Conservation (phyloP, 345 rosid species). For the Salix brachista region DNA sequence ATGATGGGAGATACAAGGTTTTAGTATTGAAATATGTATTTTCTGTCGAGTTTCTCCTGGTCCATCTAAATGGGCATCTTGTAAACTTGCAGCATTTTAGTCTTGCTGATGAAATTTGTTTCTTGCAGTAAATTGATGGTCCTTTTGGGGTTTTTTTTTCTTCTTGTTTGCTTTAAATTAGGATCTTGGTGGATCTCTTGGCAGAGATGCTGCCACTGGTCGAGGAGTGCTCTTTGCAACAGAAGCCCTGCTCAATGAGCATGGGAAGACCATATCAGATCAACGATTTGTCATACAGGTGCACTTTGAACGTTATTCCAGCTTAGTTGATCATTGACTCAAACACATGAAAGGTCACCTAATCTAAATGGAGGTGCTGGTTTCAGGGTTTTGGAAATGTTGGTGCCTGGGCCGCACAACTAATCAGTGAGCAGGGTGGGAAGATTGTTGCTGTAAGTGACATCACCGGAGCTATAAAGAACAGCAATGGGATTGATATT, state of each 20-base stretch:
- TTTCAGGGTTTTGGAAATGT: constrained; percentile 93
- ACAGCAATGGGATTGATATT: constrained; percentile 67
- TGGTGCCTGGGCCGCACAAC: constrained; percentile 92
- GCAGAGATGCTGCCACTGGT: constrained; percentile 97
- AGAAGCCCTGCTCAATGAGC: constrained; percentile 86
- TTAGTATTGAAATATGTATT: neutral
- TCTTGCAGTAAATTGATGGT: neutral
- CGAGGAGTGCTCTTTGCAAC: constrained; percentile 90
- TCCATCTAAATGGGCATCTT: neutral
- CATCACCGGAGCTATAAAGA: constrained; percentile 81
- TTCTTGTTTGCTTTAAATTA: constrained; percentile 12
- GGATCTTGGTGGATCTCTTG: constrained; percentile 98
- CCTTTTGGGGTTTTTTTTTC: neutral
- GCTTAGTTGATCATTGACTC: neutral
- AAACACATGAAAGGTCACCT: neutral
- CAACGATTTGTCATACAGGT: constrained; percentile 89
- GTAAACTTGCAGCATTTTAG: neutral
- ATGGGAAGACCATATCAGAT: constrained; percentile 68
- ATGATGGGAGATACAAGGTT: neutral
- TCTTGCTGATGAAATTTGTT: neutral
- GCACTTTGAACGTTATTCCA: neutral
- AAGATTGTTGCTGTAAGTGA: constrained; percentile 82
- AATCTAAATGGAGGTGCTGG: neutral
- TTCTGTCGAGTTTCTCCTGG: neutral
- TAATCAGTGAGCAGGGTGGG: constrained; percentile 74